Percentiles rank a stretch among this genome's conserved stretches.
phyloP scores from a whole-genome alignment of 1,139 yeast genomes.

The Magnusiomyces fungicola region DNA sequence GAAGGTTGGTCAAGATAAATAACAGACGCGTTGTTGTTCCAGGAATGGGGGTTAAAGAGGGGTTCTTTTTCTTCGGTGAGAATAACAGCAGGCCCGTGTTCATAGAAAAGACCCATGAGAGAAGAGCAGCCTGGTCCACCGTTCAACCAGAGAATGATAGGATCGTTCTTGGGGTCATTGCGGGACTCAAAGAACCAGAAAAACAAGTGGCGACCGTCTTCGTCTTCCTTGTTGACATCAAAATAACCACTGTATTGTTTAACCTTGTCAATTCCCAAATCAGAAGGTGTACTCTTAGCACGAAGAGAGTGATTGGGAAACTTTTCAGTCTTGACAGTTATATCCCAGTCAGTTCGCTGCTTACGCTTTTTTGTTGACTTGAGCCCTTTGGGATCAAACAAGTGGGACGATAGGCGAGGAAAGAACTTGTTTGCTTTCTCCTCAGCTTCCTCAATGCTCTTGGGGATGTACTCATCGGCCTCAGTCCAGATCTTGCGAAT shows the following conservation, averaged over 20 bases:
- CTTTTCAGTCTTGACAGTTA: not conserved
- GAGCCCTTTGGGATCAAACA: not conserved
- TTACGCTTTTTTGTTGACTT: not conserved
- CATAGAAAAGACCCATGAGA: slow-evolving; percentile 54
- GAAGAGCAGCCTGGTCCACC: slow-evolving; percentile 80
- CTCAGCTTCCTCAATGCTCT: not conserved
- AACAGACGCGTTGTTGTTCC: slow-evolving; percentile 65
- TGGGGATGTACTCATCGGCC: not conserved
- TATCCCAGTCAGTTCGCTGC: not conserved
- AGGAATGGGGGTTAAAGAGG: slow-evolving; percentile 30
- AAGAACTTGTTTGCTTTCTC: not conserved
- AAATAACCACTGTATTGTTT: slow-evolving; percentile 64
- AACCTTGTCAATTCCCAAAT: slow-evolving; percentile 29
- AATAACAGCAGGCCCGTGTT: slow-evolving; percentile 53
- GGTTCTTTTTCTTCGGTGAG: not conserved
- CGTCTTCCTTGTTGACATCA: slow-evolving; percentile 50
- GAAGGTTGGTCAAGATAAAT: slow-evolving; percentile 70
- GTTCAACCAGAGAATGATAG: slow-evolving; percentile 61
- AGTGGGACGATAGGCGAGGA: not conserved
- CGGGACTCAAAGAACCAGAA: slow-evolving; percentile 73
- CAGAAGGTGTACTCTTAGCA: slow-evolving; percentile 22
- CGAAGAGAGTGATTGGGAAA: slow-evolving; percentile 25
- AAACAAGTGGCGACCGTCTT: slow-evolving; percentile 77
- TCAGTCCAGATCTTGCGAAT: slow-evolving; percentile 3
- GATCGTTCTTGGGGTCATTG: slow-evolving; percentile 56